Conservation (phyloP, 768 basidiomycete genomes). For the Infundibulicybe gibba region DNA sequence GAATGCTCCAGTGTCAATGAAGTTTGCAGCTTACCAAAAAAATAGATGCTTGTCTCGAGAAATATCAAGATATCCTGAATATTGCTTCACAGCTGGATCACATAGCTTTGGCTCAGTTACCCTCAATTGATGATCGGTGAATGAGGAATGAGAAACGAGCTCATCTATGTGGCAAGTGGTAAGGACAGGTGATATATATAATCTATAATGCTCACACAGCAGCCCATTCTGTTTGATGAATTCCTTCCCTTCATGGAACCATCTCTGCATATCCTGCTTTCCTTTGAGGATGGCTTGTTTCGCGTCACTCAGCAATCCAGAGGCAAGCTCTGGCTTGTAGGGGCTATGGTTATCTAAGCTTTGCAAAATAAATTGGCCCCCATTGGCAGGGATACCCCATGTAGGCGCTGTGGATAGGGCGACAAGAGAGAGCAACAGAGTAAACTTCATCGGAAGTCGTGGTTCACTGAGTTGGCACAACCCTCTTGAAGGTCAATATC, state of each 20-base stretch:
- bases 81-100: conserved; percentile 75
- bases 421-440: neutral
- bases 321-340: conserved; percentile 11
- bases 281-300: conserved; percentile 40
- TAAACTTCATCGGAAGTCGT: neutral
- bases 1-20: neutral
- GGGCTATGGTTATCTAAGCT: conserved; percentile 9
- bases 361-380: neutral
- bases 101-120: conserved; percentile 71
- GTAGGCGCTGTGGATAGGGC: too few species aligned
- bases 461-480: too few species aligned
- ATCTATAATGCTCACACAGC: conserved; percentile 47
- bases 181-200: neutral
- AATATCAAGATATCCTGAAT: conserved; percentile 83
- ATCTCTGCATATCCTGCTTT: conserved; percentile 52
- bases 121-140: conserved; percentile 51
- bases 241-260: conserved; percentile 59
- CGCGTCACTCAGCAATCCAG: conserved; percentile 34
- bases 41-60: conserved; percentile 79
- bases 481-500: too few species aligned
- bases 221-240: conserved; percentile 71
- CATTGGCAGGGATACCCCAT: too few species aligned
- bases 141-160: conserved; percentile 53
- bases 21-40: conserved; percentile 59
- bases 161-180: conserved; percentile 49